Evolutionary conservation across 2,329 filamentous ascomycete genomes (phyloP).

Genomic region (Penicillium sp.): DNA sequence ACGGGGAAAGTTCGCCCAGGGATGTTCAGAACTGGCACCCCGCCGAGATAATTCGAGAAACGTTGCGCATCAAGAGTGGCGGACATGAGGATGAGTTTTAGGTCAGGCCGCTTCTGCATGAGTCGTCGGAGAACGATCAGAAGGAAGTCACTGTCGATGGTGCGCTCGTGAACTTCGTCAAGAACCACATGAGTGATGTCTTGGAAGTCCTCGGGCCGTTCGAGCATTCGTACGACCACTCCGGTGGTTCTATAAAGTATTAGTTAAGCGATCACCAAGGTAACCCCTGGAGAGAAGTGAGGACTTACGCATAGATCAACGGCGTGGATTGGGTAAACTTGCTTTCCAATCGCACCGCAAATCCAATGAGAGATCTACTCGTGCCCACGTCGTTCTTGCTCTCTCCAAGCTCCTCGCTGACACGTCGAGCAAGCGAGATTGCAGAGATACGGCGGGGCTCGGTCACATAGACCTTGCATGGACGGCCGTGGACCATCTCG

Average conservation of each 20-base stretch:
- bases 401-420: constrained; percentile 93
- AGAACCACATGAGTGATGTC: constrained; percentile 92
- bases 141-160: constrained; percentile 95
- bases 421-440: constrained; percentile 85
- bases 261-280: not conserved
- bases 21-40: constrained; percentile 82
- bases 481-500: constrained; percentile 72
- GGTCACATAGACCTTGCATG: constrained; percentile 92
- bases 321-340: constrained; percentile 78
- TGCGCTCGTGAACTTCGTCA: constrained; percentile 96
- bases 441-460: constrained; percentile 95
- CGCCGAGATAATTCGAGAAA: constrained; percentile 83
- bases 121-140: constrained; percentile 87
- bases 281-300: not conserved
- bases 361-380: constrained; percentile 79
- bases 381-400: constrained; percentile 78
- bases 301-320: constrained; percentile 76
- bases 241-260: constrained; percentile 54
- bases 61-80: constrained; percentile 90
- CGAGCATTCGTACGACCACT: constrained; percentile 97
- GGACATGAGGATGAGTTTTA: constrained; percentile 96
- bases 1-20: constrained; percentile 94
- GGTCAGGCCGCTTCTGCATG: constrained; percentile 69
- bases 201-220: constrained; percentile 77
- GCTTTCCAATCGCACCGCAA: constrained; percentile 88